Conservation (phyloP, 2,329 filamentous ascomycete species). For the Arthroderma sp. region DNA sequence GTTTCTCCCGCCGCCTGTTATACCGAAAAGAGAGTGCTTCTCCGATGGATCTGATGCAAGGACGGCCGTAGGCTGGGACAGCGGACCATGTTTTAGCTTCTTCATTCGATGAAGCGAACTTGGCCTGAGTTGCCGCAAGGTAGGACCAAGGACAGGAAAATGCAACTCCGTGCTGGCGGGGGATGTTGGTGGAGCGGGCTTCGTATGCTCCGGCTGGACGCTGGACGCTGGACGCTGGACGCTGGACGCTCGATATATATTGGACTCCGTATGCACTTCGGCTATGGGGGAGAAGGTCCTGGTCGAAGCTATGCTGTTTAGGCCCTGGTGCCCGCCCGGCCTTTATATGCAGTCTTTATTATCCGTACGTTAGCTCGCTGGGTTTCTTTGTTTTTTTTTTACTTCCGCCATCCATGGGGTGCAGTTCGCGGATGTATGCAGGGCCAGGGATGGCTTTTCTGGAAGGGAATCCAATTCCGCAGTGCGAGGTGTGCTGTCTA, state of each 20-base stretch:
- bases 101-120: background rate
- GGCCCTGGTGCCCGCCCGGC: too few relatives aligned
- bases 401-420: background rate
- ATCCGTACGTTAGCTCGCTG: background rate
- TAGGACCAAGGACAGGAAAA: background rate
- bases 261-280: too few relatives aligned
- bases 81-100: constrained; percentile 4
- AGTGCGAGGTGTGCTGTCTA: too few relatives aligned
- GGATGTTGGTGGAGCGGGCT: background rate
- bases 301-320: too few relatives aligned
- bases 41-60: constrained; percentile 5
- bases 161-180: background rate
- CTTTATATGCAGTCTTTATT: background rate
- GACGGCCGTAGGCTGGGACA: constrained; percentile 1
- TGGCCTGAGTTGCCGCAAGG: background rate
- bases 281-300: too few relatives aligned
- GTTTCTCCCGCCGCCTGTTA: constrained; percentile 1
- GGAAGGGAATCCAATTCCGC: too few relatives aligned
- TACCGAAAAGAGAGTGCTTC: constrained; percentile 4
- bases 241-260: too few relatives aligned
- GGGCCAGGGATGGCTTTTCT: too few relatives aligned
- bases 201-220: background rate
- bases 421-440: background rate
- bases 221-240: too few relatives aligned
- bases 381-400: too few relatives aligned